phyloP scores from a whole-genome alignment of 495 filamentous ascomycete species.

The Annulohypoxylon moriforme region DNA sequence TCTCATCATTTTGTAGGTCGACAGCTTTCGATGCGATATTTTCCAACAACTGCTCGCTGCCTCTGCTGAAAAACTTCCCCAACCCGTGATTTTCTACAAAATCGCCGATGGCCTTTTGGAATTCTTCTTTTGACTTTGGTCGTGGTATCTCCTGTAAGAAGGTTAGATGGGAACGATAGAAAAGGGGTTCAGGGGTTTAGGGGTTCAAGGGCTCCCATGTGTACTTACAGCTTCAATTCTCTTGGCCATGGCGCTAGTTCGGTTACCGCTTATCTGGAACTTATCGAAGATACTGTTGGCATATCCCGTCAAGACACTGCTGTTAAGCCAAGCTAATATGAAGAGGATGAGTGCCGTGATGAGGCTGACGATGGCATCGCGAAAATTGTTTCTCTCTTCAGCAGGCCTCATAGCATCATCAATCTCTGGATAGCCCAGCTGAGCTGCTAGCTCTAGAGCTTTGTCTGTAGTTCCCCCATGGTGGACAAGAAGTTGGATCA shows the following conservation, averaged over 20 bases:
- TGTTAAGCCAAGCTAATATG: constrained; percentile 30
- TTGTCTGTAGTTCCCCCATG: constrained; percentile 21
- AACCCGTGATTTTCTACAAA: constrained; percentile 30
- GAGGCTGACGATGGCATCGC: constrained; percentile 7
- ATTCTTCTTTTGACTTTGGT: constrained; percentile 32
- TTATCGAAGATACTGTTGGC: constrained; percentile 20
- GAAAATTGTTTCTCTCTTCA: background rate
- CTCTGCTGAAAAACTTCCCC: constrained; percentile 27
- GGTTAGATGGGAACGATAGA: constrained; percentile 1
- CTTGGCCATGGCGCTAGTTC: background rate
- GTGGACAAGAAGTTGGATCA: constrained; percentile 28
- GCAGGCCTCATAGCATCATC: constrained; percentile 12
- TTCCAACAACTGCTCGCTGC: constrained; percentile 22
- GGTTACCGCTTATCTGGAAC: constrained; percentile 26
- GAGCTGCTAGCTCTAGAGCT: background rate
- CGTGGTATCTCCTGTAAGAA: constrained; percentile 6
- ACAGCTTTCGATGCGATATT: constrained; percentile 28
- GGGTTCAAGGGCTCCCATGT: background rate
- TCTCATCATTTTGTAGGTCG: constrained; percentile 25
- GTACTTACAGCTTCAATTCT: constrained; percentile 8
- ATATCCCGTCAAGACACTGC: background rate
- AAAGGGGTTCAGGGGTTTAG: background rate
- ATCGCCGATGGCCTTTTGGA: constrained; percentile 29
- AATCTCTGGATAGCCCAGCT: constrained; percentile 20
- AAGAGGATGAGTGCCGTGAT: constrained; percentile 26